Evolutionary conservation across 495 filamentous ascomycete species (phyloP).

Genomic region (Aspergillus saccharolyticus): DNA sequence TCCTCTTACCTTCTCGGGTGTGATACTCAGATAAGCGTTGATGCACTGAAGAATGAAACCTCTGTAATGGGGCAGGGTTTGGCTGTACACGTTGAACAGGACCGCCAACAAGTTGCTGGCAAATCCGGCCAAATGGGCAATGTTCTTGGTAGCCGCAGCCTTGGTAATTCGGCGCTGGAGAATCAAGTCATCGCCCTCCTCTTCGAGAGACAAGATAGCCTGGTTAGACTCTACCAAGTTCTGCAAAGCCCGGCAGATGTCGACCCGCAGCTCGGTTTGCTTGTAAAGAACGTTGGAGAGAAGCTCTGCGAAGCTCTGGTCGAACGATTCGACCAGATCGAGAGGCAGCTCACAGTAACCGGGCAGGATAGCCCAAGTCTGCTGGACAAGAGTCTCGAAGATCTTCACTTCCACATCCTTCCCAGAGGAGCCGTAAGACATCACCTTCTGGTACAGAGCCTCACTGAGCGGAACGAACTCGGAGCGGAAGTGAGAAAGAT

Average conservation of each 20-base stretch:
- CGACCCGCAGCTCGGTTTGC: slow-evolving; percentile 78
- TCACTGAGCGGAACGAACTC: slow-evolving; percentile 88
- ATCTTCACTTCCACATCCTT: slow-evolving; percentile 96
- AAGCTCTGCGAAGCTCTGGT: slow-evolving; percentile 87
- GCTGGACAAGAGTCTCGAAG: slow-evolving; percentile 91
- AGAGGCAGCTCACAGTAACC: slow-evolving; percentile 91
- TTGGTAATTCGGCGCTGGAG: slow-evolving; percentile 69
- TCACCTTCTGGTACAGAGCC: slow-evolving; percentile 78
- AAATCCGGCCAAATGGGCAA: slow-evolving; percentile 70
- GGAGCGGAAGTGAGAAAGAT: slow-evolving; percentile 74
- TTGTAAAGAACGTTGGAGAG: slow-evolving; percentile 87
- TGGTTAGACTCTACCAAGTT: slow-evolving; percentile 88
- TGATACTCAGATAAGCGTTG: slow-evolving; percentile 88
- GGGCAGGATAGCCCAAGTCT: slow-evolving; percentile 91
- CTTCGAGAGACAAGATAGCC: slow-evolving; percentile 56
- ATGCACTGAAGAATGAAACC: slow-evolving; percentile 88
- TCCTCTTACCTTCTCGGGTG: slow-evolving; percentile 52
- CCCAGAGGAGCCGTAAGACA: slow-evolving; percentile 69
- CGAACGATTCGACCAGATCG: slow-evolving; percentile 70
- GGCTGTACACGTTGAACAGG: slow-evolving; percentile 95
- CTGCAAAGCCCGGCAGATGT: slow-evolving; percentile 81
- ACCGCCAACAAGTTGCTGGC: slow-evolving; percentile 87
- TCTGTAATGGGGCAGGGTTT: slow-evolving; percentile 87
- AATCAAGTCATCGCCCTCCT: slow-evolving; percentile 62
- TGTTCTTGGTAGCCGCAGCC: slow-evolving; percentile 65